These are phyloP conservation scores for Ophiorrhiza pumila DNA, from an alignment of 257 asterid species.

Conservation along the genomic window DNA sequence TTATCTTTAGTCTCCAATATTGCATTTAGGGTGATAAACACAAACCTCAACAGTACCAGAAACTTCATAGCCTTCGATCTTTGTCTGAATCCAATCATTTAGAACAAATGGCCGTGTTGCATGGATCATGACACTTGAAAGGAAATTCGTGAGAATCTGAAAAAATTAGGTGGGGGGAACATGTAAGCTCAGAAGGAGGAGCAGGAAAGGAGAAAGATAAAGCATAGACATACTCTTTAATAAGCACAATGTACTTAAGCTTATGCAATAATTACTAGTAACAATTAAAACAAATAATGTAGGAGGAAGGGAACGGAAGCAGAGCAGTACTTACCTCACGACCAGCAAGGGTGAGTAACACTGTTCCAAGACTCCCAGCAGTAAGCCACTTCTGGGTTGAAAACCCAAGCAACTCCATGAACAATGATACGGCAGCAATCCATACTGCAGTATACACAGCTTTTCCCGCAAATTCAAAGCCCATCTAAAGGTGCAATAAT, in stretches of 20 bases:
- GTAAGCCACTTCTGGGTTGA: constrained; percentile 98
- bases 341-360: constrained; percentile 97
- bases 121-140: constrained; percentile 96
- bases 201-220: background rate
- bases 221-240: background rate
- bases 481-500: constrained; percentile 60
- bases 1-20: background rate
- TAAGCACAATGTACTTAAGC: background rate
- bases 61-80: constrained; percentile 94
- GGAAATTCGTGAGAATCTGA: constrained; percentile 96
- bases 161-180: constrained; percentile 21
- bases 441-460: constrained; percentile 90
- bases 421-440: constrained; percentile 93
- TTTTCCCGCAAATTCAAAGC: constrained; percentile 94
- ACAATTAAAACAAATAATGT: constrained; percentile 9
- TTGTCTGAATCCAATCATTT: constrained; percentile 96
- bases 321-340: constrained; percentile 64
- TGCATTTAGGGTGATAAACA: background rate
- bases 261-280: background rate
- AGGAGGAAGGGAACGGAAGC: constrained; percentile 4
- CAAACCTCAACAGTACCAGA: constrained; percentile 98
- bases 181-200: background rate
- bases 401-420: constrained; percentile 97
- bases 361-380: constrained; percentile 99
- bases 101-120: constrained; percentile 87